These are phyloP conservation scores for Chrysanthemum lavandulifolium DNA, from an alignment of 129 eudicot genomes.

Conservation along the genomic window DNA sequence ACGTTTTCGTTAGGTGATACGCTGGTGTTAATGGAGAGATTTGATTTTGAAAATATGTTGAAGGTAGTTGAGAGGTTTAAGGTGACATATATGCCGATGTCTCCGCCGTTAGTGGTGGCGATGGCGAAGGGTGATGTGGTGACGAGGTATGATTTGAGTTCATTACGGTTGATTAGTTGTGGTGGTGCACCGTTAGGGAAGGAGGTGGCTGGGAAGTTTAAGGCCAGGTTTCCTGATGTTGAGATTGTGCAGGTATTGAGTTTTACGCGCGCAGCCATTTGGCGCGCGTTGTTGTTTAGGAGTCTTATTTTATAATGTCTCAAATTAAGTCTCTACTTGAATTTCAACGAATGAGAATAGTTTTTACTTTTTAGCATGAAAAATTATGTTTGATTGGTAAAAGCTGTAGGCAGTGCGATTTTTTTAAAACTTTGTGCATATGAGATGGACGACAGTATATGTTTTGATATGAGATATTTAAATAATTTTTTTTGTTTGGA, in stretches of 20 bases:
- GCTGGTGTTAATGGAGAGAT: conserved; percentile 64
- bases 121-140: conserved; percentile 74
- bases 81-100: conserved; percentile 75
- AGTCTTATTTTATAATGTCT: no score
- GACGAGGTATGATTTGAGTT: conserved; percentile 59
- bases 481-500: no score
- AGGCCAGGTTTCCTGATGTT: conserved; percentile 58
- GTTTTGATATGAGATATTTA: no score
- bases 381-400: no score
- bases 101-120: conserved; percentile 89
- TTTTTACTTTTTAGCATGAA: no score
- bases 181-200: conserved; percentile 96
- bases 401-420: no score
- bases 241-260: conserved; percentile 57
- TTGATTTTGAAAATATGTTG: conserved; percentile 76
- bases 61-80: conserved; percentile 70
- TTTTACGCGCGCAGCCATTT: no score
- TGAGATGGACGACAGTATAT: no score
- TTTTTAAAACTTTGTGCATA: no score
- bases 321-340: no score
- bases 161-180: conserved; percentile 56
- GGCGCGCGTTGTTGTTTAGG: no score
- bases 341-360: no score
- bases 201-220: conserved; percentile 54
- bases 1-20: conserved; percentile 62